phyloP scores from a whole-genome alignment of 306 rosid genomes.

The Vigna mungo region DNA sequence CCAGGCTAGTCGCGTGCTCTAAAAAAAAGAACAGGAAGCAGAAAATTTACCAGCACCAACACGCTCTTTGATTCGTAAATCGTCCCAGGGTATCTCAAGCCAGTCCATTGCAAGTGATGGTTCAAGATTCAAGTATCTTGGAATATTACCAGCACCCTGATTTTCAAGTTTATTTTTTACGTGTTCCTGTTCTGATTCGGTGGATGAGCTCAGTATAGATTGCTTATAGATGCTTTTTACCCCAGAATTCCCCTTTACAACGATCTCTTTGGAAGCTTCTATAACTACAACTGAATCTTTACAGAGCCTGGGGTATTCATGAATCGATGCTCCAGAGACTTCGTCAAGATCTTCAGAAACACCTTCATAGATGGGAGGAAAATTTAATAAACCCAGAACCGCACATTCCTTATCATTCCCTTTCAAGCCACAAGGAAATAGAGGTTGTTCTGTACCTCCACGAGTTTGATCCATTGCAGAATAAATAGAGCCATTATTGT shows the following conservation, averaged over 20 bases:
- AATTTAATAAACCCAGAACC: conserved; percentile 49
- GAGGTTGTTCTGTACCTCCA: conserved; percentile 53
- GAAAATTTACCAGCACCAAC: conserved; percentile 88
- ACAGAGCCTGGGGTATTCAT: conserved; percentile 46
- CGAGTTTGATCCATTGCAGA: conserved; percentile 54
- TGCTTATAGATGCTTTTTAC: conserved; percentile 45
- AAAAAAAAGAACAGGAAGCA: conserved; percentile 29
- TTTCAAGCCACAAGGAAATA: conserved; percentile 53
- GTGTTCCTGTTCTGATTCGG: conserved; percentile 53
- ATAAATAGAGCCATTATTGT: conserved; percentile 41
- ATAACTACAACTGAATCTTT: conserved; percentile 50
- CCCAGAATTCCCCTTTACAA: conserved; percentile 51
- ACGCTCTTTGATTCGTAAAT: conserved; percentile 85
- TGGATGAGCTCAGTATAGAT: conserved; percentile 44
- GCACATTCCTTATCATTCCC: conserved; percentile 45
- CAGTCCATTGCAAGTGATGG: conserved; percentile 99
- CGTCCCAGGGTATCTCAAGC: conserved; percentile 99
- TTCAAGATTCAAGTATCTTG: conserved; percentile 78
- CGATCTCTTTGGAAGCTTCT: conserved; percentile 51
- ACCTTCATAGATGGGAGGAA: conserved; percentile 53
- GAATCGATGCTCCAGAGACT: conserved; percentile 46
- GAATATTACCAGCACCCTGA: conserved; percentile 59
- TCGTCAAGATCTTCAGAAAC: conserved; percentile 52
- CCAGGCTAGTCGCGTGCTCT: background rate
- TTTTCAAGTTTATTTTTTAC: conserved; percentile 54